These are phyloP conservation scores for Adansonia rubrostipa DNA, from an alignment of 441 rosid genomes.

Conservation along the genomic window DNA sequence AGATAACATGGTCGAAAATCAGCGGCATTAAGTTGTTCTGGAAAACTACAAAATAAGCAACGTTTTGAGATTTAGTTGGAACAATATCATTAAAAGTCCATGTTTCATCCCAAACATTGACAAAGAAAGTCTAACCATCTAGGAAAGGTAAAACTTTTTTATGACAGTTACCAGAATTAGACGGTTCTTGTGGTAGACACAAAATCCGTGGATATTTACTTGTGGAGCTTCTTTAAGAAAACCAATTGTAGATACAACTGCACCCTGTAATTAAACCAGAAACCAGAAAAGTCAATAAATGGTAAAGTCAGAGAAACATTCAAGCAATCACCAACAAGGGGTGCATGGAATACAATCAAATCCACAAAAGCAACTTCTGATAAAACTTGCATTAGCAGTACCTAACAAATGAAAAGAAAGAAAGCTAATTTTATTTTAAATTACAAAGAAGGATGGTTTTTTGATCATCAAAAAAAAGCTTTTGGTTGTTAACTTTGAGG, in stretches of 20 bases:
- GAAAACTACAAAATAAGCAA: neutral
- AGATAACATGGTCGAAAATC: neutral
- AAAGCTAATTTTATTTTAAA: neutral
- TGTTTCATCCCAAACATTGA: slow-evolving; percentile 1
- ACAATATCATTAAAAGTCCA: neutral
- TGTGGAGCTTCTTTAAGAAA: slow-evolving; percentile 93
- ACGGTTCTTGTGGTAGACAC: slow-evolving; percentile 91
- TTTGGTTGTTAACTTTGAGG: slow-evolving; percentile 11
- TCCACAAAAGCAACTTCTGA: neutral
- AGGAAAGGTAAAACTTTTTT: neutral
- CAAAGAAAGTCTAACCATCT: slow-evolving; percentile 12
- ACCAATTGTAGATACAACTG: slow-evolving; percentile 84
- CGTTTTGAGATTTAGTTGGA: neutral
- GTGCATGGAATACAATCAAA: slow-evolving; percentile 6
- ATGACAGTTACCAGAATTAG: slow-evolving; percentile 67
- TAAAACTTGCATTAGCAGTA: neutral
- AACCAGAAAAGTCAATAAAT: slow-evolving; percentile 19
- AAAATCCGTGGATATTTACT: slow-evolving; percentile 76
- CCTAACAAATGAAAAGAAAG: neutral
- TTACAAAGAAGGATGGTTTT: neutral
- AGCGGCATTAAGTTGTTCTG: neutral
- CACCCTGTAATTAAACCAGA: slow-evolving; percentile 57
- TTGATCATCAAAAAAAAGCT: slow-evolving; percentile 2
- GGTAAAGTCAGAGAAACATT: slow-evolving; percentile 14
- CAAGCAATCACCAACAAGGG: neutral